Evolutionary conservation across 495 filamentous ascomycete genomes (phyloP).

Genomic region (Penicillium herquei): DNA sequence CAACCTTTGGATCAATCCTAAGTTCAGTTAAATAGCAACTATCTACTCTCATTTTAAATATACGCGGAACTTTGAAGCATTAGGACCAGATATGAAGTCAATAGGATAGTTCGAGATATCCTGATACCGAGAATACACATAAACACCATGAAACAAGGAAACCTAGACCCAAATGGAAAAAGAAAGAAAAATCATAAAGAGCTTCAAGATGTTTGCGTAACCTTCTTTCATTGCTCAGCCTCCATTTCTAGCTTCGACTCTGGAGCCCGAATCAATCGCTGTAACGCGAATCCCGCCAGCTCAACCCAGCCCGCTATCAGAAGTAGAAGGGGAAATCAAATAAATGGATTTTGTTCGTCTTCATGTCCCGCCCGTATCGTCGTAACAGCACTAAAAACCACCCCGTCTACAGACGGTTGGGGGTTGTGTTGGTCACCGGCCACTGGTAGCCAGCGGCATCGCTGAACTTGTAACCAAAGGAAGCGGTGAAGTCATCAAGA

Average conservation of each 20-base stretch:
- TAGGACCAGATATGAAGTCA: too few relatives aligned
- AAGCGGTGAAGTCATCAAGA: constrained; percentile 95
- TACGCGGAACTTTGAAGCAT: too few relatives aligned
- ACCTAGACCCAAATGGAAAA: background rate
- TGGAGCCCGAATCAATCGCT: constrained; percentile 6
- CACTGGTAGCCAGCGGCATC: constrained; percentile 96
- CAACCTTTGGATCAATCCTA: too few relatives aligned
- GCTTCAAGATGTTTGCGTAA: constrained; percentile 7
- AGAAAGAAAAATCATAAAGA: constrained; percentile 7
- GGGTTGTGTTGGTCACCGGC: constrained; percentile 63
- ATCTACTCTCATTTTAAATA: too few relatives aligned
- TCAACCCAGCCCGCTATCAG: constrained; percentile 10
- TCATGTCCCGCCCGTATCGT: constrained; percentile 24
- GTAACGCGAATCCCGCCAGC: constrained; percentile 15
- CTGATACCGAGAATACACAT: constrained; percentile 4
- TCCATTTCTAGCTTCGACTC: constrained; percentile 11
- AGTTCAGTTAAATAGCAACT: too few relatives aligned
- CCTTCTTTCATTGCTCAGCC: constrained; percentile 19
- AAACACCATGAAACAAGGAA: background rate
- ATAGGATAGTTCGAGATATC: background rate
- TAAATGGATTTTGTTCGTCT: constrained; percentile 29
- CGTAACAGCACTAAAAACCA: constrained; percentile 18
- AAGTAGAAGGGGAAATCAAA: constrained; percentile 13
- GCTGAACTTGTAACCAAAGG: constrained; percentile 98
- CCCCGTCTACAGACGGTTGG: constrained; percentile 65